Evolutionary conservation across 1,284 basidiomycete species (phyloP), one percentile per base, ranked within the genome.

Genomic region (Hemileia vastatrix): DNA sequence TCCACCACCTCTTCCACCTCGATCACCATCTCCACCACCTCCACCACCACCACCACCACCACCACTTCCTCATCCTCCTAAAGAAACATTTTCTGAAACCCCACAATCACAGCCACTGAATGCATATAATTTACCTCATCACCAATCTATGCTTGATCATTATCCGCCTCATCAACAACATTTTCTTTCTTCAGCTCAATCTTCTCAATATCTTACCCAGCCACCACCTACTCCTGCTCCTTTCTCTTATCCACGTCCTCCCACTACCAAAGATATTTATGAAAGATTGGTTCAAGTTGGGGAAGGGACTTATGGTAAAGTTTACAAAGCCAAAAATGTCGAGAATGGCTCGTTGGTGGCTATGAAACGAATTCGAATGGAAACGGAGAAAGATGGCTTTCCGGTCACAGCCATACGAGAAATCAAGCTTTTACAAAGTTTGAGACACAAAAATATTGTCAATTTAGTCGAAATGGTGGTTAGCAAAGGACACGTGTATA

Each of bases 331-430:
- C 1, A 83, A 84, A 56, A 92, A 92, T 67, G 84, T 83, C 9
- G 79, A 85, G 40, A 87, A 83, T 13, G 86, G 85, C 21, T 76
- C 81, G 2, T 80, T 87, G 64, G 92, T 97, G 27, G 95, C 95
- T 3, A 79, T 99, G 64, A 99, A 99, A 79, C 84, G 92, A 65
- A 98, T 99, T 75, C 83, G 93, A 51, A 97, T 98, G 94, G 95
- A 99, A 76, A 83, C 86, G 2, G 96, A 98, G 77, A 86, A 85
- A 73, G 96, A 99, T 74, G 95, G 95, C 0, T 98, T 99, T 77
- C 96, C 95, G 15, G 90, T 99, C 18, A 99, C 95, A 32, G 93
- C 95, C 0, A 94, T 98, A 87, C 84, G 95, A 54, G 95, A 99
- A 78, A 96, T 99, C 78, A 98, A 98, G 76, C 83, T 99, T 27